Evolutionary conservation across 2,329 filamentous ascomycete genomes (phyloP).

Genomic region (Calonectria fujianensis): DNA sequence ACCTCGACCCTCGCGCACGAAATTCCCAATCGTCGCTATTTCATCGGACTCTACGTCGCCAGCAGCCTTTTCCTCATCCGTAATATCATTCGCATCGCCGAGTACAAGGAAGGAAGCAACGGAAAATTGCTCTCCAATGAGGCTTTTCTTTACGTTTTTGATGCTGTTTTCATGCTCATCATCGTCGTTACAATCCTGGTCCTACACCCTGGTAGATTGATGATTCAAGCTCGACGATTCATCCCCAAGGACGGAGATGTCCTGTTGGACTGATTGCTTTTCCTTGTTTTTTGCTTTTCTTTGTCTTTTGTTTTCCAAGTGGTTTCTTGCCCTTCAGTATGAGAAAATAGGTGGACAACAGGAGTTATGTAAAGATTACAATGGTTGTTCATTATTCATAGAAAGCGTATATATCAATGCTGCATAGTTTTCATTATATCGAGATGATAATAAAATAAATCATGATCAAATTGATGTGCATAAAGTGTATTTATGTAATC

Average conservation of each 20-base stretch:
- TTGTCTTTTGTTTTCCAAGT: no score
- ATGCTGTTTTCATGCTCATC: conserved; percentile 54
- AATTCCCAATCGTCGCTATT: conserved; percentile 48
- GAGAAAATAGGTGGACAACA: no score
- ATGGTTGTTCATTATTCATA: neutral
- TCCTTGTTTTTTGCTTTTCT: neutral
- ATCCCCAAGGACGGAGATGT: conserved; percentile 13
- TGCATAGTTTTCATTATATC: neutral
- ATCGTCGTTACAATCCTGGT: conserved; percentile 41
- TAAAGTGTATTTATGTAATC: neutral
- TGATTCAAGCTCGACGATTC: conserved; percentile 11
- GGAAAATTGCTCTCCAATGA: conserved; percentile 67
- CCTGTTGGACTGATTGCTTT: neutral
- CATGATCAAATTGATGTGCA: neutral
- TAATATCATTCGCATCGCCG: conserved; percentile 68
- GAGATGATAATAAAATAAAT: neutral
- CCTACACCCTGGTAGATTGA: conserved; percentile 44
- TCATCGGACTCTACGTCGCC: conserved; percentile 65
- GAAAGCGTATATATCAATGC: neutral
- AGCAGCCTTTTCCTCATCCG: conserved; percentile 68
- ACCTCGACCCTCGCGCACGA: neutral
- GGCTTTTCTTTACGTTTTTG: conserved; percentile 64
- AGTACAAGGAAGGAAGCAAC: conserved; percentile 66
- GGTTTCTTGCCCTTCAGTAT: no score
- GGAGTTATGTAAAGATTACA: neutral